phyloP scores from a whole-genome alignment of 164 flowering plant species.

The Cinnamomum micranthum region DNA sequence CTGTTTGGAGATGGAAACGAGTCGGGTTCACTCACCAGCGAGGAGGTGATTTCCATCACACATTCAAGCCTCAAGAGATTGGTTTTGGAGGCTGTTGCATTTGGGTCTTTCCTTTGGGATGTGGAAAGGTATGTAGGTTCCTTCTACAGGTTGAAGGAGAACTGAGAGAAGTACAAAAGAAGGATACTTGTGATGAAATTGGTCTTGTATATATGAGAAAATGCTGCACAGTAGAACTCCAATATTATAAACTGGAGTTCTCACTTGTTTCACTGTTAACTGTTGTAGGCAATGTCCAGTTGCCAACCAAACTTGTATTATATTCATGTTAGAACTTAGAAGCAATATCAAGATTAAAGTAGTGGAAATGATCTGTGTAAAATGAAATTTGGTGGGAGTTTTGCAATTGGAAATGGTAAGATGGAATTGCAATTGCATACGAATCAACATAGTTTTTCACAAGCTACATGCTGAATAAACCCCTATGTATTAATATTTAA shows the following conservation, averaged over 20 bases:
- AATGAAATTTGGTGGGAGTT: too few species aligned
- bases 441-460: too few species aligned
- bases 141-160: conserved; percentile 57
- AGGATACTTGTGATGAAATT: background rate
- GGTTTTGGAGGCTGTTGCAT: conserved; percentile 83
- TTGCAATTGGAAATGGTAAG: too few species aligned
- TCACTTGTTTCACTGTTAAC: background rate
- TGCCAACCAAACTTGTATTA: background rate
- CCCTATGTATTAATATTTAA: too few species aligned
- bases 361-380: background rate
- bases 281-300: background rate
- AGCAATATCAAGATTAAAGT: background rate
- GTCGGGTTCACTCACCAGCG: conserved; percentile 18
- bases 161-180: conserved; percentile 7
- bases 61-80: conserved; percentile 72
- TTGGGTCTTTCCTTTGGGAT: conserved; percentile 87
- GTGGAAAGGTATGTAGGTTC: conserved; percentile 52
- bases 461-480: too few species aligned
- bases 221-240: background rate
- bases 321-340: background rate
- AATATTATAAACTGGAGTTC: background rate
- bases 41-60: conserved; percentile 48
- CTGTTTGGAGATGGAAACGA: conserved; percentile 53
- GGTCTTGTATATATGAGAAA: background rate
- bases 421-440: too few species aligned